These are phyloP conservation scores for Nakaseomyces kungkrabaensis DNA, from an alignment of 1,139 yeast species.

Conservation along the genomic window DNA sequence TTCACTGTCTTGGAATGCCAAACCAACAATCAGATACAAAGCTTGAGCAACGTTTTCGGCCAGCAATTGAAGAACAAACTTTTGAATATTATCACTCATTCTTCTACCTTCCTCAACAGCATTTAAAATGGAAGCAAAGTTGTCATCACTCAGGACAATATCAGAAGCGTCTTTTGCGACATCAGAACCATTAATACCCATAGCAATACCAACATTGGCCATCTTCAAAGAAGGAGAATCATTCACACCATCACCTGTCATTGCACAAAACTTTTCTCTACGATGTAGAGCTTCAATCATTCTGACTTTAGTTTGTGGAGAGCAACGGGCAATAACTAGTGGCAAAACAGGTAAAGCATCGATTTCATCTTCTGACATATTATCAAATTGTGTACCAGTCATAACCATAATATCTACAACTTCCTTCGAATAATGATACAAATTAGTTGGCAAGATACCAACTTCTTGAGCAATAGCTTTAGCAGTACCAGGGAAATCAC, in stretches of 20 bases:
- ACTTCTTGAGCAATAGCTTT: conserved; percentile 81
- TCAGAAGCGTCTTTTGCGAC: conserved; percentile 98
- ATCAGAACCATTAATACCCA: conserved; percentile 96
- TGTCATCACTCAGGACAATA: conserved; percentile 95
- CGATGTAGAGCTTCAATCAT: conserved; percentile 88
- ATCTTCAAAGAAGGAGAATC: conserved; percentile 98
- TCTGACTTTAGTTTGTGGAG: conserved; percentile 91
- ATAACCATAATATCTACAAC: conserved; percentile 57
- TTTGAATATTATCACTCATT: conserved; percentile 86
- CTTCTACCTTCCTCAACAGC: conserved; percentile 98
- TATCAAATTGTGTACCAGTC: conserved; percentile 77
- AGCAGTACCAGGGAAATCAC: conserved; percentile 92
- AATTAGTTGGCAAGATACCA: conserved; percentile 71
- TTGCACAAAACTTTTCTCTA: conserved; percentile 92
- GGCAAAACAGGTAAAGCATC: conserved; percentile 69
- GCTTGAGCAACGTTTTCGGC: conserved; percentile 92
- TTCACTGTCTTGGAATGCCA: conserved; percentile 64
- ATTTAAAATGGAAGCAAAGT: conserved; percentile 80
- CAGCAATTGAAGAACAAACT: conserved; percentile 84
- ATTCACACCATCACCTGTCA: conserved; percentile 99
- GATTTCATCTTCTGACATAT: conserved; percentile 56
- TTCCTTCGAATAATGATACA: conserved; percentile 62
- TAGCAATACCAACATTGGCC: conserved; percentile 95
- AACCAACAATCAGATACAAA: conserved; percentile 64
- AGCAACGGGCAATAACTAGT: conserved; percentile 89